A percentile compares a stretch with the other conserved stretches of the same genome.
Conservation (phyloP, 2,329 filamentous ascomycete genomes). For the Ophiostoma triangulosporum region DNA sequence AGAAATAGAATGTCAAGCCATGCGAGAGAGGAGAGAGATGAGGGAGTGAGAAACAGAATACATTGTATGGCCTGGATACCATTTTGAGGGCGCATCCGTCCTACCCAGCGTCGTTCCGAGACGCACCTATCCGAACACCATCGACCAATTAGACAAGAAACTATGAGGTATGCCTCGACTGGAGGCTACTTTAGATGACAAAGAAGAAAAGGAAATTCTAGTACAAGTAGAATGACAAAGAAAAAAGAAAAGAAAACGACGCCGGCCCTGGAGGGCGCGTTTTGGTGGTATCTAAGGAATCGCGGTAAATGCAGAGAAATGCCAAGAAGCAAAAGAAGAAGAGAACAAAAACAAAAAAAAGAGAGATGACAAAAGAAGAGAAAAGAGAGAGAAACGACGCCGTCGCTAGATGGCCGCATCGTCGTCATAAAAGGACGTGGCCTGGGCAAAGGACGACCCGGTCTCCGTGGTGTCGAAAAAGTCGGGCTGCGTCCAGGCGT, state of each 20-base stretch:
- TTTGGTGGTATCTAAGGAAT: too few relatives aligned
- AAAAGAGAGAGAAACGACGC: background rate
- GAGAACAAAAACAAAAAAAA: background rate
- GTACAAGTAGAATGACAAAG: background rate
- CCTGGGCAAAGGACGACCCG: conserved; percentile 2
- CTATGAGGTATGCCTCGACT: background rate
- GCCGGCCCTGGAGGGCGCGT: too few relatives aligned
- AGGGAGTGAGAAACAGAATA: too few relatives aligned
- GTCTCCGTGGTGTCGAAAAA: conserved; percentile 3
- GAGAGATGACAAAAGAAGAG: background rate
- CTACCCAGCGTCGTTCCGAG: too few relatives aligned
- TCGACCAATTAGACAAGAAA: too few relatives aligned
- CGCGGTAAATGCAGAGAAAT: too few relatives aligned
- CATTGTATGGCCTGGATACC: too few relatives aligned
- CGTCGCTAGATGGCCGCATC: conserved; percentile 6
- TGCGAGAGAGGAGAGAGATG: too few relatives aligned
- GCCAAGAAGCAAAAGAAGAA: background rate
- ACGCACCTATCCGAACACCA: too few relatives aligned
- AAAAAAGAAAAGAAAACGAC: too few relatives aligned
- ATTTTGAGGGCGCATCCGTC: too few relatives aligned
- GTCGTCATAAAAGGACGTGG: conserved; percentile 8
- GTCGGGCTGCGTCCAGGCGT: conserved; percentile 4
- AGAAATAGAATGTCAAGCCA: background rate
- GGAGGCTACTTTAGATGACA: background rate
- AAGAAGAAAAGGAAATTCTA: background rate